phyloP scores from a whole-genome alignment of 208 protist species.

The Leishmania amazonensis region DNA sequence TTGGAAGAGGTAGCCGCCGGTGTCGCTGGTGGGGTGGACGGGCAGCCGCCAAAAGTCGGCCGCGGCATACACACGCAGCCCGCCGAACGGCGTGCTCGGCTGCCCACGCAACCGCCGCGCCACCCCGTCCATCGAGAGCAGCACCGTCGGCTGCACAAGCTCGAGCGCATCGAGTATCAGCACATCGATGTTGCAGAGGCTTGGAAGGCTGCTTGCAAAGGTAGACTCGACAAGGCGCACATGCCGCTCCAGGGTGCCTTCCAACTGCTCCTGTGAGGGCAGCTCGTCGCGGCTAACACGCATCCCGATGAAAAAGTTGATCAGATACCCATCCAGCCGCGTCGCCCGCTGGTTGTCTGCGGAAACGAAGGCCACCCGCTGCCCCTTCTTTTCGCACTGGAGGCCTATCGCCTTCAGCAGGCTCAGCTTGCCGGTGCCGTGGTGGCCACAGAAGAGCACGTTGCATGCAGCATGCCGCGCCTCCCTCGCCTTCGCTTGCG shows the following conservation, averaged over 20 bases:
- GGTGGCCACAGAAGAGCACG: conserved; percentile 75
- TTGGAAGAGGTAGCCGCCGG: conserved; percentile 84
- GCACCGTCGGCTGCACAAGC: conserved; percentile 50
- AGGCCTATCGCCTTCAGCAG: conserved; percentile 77
- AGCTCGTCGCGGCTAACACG: conserved; percentile 74
- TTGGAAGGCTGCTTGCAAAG: conserved; percentile 70
- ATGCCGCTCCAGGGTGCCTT: conserved; percentile 84
- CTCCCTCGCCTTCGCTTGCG: conserved; percentile 41
- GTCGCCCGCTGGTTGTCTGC: conserved; percentile 62
- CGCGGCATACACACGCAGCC: conserved; percentile 77
- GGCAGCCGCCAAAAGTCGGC: conserved; percentile 88
- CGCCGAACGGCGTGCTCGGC: conserved; percentile 69
- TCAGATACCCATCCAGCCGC: conserved; percentile 64
- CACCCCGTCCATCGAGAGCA: conserved; percentile 83
- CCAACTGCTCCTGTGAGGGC: conserved; percentile 86
- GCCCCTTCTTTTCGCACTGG: conserved; percentile 45
- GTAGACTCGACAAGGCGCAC: conserved; percentile 74
- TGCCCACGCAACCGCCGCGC: conserved; percentile 50
- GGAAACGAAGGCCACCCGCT: conserved; percentile 78
- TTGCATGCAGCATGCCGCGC: conserved; percentile 48
- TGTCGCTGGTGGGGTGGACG: conserved; percentile 82
- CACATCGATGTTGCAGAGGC: conserved; percentile 69
- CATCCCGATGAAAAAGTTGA: conserved; percentile 84
- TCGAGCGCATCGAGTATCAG: conserved; percentile 82
- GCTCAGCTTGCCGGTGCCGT: conserved; percentile 84